Evolutionary conservation across 805 yeast genomes (phyloP).

Genomic region (Ogataea pignaliae): DNA sequence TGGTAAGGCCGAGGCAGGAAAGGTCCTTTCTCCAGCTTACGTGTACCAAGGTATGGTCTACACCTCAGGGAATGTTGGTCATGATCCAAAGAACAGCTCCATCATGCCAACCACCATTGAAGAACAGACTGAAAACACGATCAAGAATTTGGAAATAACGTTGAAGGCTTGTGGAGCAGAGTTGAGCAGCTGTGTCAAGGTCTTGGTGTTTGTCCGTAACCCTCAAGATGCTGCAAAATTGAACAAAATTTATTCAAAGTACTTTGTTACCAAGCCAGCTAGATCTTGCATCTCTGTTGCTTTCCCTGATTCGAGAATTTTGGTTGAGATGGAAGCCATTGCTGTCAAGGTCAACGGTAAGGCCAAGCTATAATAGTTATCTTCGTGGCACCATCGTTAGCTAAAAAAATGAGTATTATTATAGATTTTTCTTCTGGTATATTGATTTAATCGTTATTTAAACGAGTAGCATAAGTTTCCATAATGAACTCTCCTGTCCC

Average conservation of each 20-base stretch:
- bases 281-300: constrained; percentile 49
- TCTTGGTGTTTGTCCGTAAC: constrained; percentile 43
- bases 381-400: too few relatives aligned
- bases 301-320: constrained; percentile 45
- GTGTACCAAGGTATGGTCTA: constrained; percentile 15
- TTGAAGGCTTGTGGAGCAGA: constrained; percentile 43
- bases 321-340: constrained; percentile 50
- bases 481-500: too few relatives aligned
- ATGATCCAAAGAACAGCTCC: constrained; percentile 29
- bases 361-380: constrained; percentile 13
- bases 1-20: background rate
- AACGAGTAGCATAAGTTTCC: too few relatives aligned
- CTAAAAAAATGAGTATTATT: too few relatives aligned
- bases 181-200: constrained; percentile 43
- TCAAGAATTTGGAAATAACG: constrained; percentile 37
- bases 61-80: constrained; percentile 26
- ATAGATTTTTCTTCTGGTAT: too few relatives aligned
- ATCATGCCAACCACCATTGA: constrained; percentile 36
- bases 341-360: constrained; percentile 22
- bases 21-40: constrained; percentile 3
- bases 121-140: constrained; percentile 43
- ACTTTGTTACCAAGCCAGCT: constrained; percentile 47
- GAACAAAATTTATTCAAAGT: constrained; percentile 42
- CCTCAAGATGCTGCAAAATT: constrained; percentile 37
- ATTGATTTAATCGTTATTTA: too few relatives aligned